Base-by-base conservation (phyloP, 2,329 filamentous ascomycete species). In the Beauveria sp. region DNA sequence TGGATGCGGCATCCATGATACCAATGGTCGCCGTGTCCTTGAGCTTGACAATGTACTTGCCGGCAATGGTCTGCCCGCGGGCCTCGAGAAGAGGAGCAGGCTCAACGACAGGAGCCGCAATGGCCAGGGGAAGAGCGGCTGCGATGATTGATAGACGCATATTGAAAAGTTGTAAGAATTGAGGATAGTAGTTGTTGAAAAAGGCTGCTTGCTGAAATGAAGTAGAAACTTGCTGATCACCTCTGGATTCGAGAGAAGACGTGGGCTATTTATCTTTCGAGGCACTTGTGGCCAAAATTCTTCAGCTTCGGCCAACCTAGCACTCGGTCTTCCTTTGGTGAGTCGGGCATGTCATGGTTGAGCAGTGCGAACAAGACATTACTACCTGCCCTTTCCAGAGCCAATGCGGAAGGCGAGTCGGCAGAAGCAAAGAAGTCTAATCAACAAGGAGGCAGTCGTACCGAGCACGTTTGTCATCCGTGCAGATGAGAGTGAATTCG, bases 41-140 rank as follows among this genome's bases (percentile, higher is more conserved):
- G 53, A 70, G 65, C 46, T 65, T 66, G 64, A 70, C 65, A 58
- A 70, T 70, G 65, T 68, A 70, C 66, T 69, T 70, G 66, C 65
- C 65, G 22, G 65, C 63, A 42, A 70, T 64, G 46, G 65, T 46
- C 26, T 63, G 62, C 45, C 45, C 53, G 16, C 43, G 51, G n/a
- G 60, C 55, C 46, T 61, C 45, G 20, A 61, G n/a, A 9, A 63
- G 43, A 56, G 45, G 58, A 48, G 62, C 62, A 12, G 48, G 48
- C 34, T 60, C 62, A 10, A 48, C 22, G 14, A 56, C 57, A 5
- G 64, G 64, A 38, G 61, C 63, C n/a, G 56, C 61, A 14, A 63
- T 51, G 55, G 64, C 66, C 18, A 63, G 61, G 31, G 67, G 65
- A 57, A 68, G 64, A 57, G 66, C 63, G 5, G 66, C 66, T 54